Evolutionary conservation across 192 early-diverging fungal genomes (phyloP), one percentile per base, ranked within the genome.

Genomic region (Gigaspora rosea): DNA sequence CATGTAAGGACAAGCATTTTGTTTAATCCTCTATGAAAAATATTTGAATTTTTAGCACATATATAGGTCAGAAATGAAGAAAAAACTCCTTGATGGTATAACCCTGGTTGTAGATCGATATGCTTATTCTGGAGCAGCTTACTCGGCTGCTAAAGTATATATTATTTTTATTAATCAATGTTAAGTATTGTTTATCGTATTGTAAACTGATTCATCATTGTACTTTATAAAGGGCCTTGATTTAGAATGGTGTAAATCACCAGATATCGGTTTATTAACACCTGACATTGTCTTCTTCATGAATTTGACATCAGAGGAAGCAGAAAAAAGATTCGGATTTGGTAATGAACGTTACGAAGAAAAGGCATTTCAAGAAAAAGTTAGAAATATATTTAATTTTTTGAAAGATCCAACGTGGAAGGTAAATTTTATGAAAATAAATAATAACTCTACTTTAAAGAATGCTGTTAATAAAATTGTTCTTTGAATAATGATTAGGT

Each of bases 81-180:
- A 67, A 46, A 11, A 47, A 32, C 47, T 52, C 3, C 13, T 77
- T 9, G 33, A 50, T 41, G 97, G 96, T 11, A 91, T 79, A 0
- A 92, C 93, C 6, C 79, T 97, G 12, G 83, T 99, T 3, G 92
- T 96, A 2, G 98, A 98, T 82, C 87, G 98, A 56, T 99, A 99
- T 82, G 94, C 95, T 0, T 98, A 95, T 78, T 98, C 96, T 1
- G 98, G 98, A 11, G 93, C 95, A 8, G 95, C 94, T 2, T 99
- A 94, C 78, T 93, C 95, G 1, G 89, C 91, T 16, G 95, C 96
- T 57, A 98, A 99, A 83, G 91, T 89, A 81, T 67, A 62, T 73
- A 47, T 74, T 11, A 46, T 33, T 58, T 22, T 61, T 22, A 65
- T 47, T 67, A 47, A 52, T 32, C 50, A 33, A 35, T 54, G 11